Percentiles rank a stretch among this genome's conserved stretches.
Evolutionary conservation across 2,329 filamentous ascomycete species (phyloP).

Genomic region (Myriosclerotinia scirpicola): DNA sequence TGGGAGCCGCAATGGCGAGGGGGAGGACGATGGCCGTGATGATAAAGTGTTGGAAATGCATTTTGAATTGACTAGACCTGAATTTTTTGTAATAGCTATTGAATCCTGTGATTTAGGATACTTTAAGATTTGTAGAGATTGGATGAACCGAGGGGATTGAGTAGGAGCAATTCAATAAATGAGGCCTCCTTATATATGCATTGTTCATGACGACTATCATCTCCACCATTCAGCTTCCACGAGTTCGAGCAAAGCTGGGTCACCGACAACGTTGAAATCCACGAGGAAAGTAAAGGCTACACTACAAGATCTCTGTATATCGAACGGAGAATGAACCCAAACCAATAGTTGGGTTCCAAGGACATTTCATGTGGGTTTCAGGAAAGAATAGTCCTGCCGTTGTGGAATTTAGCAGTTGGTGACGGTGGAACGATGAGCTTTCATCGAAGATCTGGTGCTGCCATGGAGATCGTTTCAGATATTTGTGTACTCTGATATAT

Average conservation of each 20-base stretch:
- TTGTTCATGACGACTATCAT: neutral
- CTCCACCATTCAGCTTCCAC: constrained; percentile 8
- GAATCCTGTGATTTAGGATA: neutral
- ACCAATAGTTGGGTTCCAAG: neutral
- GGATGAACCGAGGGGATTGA: no score
- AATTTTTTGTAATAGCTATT: neutral
- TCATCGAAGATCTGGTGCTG: constrained; percentile 2
- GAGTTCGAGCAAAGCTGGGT: neutral
- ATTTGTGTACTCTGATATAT: no score
- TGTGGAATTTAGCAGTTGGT: neutral
- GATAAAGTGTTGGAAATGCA: constrained; percentile 2
- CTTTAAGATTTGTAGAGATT: neutral
- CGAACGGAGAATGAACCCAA: neutral
- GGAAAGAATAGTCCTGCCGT: neutral
- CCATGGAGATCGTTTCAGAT: neutral
- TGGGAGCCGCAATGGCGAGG: neutral
- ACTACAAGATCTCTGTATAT: neutral
- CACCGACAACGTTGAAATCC: neutral
- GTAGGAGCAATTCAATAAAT: neutral
- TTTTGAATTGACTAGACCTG: neutral
- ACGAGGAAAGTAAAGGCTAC: neutral
- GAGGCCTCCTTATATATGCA: neutral
- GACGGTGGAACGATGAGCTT: neutral
- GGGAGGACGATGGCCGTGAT: neutral
- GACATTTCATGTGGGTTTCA: neutral